Evolutionary conservation across 1,139 yeast species (phyloP).

Genomic region (Candida smagusa): DNA sequence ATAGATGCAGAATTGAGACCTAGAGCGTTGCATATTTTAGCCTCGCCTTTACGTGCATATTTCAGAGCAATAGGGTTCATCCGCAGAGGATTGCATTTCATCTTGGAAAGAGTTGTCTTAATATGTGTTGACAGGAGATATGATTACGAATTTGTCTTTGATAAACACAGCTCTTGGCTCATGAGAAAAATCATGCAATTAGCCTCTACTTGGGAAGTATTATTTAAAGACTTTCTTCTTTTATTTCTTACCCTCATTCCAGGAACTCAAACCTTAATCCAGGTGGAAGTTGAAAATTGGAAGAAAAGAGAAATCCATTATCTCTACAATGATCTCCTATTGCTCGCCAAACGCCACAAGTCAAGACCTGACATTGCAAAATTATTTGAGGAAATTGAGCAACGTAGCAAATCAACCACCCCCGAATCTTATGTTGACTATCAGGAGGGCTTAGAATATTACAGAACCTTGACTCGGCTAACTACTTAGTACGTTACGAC

Average conservation of each 20-base stretch:
- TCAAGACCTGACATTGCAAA: too few relatives aligned
- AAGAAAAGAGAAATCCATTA: constrained; percentile 1
- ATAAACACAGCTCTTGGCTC: background rate
- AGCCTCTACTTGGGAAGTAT: background rate
- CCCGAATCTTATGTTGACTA: too few relatives aligned
- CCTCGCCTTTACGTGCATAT: background rate
- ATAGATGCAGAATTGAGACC: background rate
- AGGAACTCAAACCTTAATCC: background rate
- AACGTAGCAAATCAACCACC: too few relatives aligned
- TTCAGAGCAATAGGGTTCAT: background rate
- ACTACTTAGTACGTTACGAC: too few relatives aligned
- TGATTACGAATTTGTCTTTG: constrained; percentile 4
- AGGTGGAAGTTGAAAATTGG: constrained; percentile 3
- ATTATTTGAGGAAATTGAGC: too few relatives aligned
- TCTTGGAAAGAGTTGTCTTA: background rate
- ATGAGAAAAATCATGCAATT: background rate
- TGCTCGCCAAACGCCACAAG: background rate
- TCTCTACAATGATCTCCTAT: background rate
- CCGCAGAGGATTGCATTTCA: background rate
- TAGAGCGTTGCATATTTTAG: too few relatives aligned
- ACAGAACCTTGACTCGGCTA: too few relatives aligned
- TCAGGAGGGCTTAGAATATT: too few relatives aligned
- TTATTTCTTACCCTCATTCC: constrained; percentile 3
- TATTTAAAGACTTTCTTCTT: constrained; percentile 4
- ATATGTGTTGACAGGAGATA: constrained; percentile 5